Percentiles rank a stretch among this genome's conserved stretches.
Conservation (phyloP, 2,329 filamentous ascomycete genomes). For the Cordyceps militaris region DNA sequence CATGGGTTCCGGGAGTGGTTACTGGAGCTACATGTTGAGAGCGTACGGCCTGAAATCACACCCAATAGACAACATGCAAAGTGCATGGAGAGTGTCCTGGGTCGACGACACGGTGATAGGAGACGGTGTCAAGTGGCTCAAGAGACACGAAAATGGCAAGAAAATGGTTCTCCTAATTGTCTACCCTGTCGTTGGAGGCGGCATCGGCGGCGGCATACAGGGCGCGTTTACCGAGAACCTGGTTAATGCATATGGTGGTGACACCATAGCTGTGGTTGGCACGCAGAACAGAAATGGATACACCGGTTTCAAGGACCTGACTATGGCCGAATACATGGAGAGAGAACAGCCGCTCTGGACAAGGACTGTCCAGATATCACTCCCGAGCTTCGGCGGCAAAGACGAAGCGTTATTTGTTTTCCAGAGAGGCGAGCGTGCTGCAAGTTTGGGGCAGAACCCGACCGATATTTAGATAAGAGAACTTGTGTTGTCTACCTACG, state of each 20-base stretch:
- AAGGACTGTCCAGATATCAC: slow-evolving; percentile 54
- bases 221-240: slow-evolving; percentile 58
- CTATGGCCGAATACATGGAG: slow-evolving; percentile 60
- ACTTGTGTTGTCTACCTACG: too few species aligned
- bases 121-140: slow-evolving; percentile 55
- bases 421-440: slow-evolving; percentile 37
- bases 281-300: slow-evolving; percentile 71
- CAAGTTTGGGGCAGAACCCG: slow-evolving; percentile 8
- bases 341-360: slow-evolving; percentile 50
- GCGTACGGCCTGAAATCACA: slow-evolving; percentile 46
- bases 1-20: slow-evolving; percentile 65
- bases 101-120: slow-evolving; percentile 56
- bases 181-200: slow-evolving; percentile 62
- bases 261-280: slow-evolving; percentile 63
- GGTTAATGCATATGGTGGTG: slow-evolving; percentile 53
- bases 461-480: neutral
- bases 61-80: slow-evolving; percentile 61
- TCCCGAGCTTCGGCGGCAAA: slow-evolving; percentile 71
- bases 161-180: slow-evolving; percentile 60
- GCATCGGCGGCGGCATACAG: slow-evolving; percentile 56
- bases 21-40: slow-evolving; percentile 68
- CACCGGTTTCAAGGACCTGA: slow-evolving; percentile 58
- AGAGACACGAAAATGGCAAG: slow-evolving; percentile 38
- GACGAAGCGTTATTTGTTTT: slow-evolving; percentile 70
- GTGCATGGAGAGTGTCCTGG: slow-evolving; percentile 63